Conservation (phyloP, 2,329 filamentous ascomycete genomes). For the Tolypocladium album region DNA sequence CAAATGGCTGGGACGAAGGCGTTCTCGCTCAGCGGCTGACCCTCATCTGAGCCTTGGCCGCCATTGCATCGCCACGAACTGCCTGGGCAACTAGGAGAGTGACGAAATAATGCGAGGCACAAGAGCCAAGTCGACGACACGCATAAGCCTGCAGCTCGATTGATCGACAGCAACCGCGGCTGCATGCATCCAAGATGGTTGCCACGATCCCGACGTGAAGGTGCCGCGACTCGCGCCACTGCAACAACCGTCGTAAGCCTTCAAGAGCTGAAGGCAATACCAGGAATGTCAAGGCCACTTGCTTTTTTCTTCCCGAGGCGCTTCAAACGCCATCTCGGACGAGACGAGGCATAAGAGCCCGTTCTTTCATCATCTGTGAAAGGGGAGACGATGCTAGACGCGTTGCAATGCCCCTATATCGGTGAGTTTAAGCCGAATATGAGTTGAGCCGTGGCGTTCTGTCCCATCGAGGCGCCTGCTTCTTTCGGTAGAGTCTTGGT, state of each 20-base stretch:
- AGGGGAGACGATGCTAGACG: not conserved
- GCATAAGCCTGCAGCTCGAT: not conserved
- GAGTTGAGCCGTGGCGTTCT: not conserved
- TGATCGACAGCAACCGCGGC: not conserved
- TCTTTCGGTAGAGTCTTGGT: not conserved
- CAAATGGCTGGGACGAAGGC: not conserved
- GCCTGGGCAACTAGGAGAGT: not conserved
- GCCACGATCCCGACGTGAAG: not conserved
- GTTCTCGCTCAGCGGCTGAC: not conserved
- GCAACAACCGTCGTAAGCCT: not conserved
- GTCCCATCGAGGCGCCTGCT: not conserved
- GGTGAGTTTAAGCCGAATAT: too few relatives aligned
- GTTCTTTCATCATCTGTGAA: not conserved
- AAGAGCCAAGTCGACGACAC: not conserved
- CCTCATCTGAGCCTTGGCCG: not conserved
- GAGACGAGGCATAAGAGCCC: not conserved
- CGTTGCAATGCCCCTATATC: not conserved
- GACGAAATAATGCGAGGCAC: too few relatives aligned
- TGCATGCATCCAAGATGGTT: not conserved
- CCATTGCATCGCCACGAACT: not conserved
- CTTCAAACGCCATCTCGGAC: not conserved
- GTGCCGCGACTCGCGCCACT: not conserved
- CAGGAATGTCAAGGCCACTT: too few relatives aligned
- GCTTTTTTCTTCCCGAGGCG: not conserved
- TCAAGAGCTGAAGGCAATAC: not conserved